Conservation (phyloP, 2,329 filamentous ascomycete genomes). For the Spiromastix sp. region DNA sequence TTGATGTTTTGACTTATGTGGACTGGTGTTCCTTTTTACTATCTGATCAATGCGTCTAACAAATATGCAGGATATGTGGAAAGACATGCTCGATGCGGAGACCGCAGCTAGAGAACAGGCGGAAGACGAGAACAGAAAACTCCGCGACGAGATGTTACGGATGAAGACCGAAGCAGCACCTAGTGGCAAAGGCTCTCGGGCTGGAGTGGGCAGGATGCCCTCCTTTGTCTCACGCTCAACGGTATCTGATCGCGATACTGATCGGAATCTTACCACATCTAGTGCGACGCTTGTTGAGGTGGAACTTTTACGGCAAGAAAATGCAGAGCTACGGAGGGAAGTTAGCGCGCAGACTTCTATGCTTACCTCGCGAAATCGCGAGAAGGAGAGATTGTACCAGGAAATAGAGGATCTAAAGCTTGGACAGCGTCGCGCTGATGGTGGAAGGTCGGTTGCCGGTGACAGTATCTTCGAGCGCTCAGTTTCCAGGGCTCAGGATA, state of each 20-base stretch:
- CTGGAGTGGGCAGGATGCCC: constrained; percentile 19
- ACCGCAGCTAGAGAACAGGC: constrained; percentile 79
- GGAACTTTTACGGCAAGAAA: constrained; percentile 79
- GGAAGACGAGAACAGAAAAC: constrained; percentile 74
- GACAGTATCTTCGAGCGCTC: constrained; percentile 94
- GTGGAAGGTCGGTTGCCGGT: constrained; percentile 51
- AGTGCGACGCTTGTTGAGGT: constrained; percentile 69
- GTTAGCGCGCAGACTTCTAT: constrained; percentile 95
- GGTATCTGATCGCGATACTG: constrained; percentile 24
- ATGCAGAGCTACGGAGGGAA: constrained; percentile 81
- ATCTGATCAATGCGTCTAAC: no score
- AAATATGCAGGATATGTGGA: constrained; percentile 94
- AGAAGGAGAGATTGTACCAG: constrained; percentile 89
- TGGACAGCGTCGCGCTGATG: constrained; percentile 61
- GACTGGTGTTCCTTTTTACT: no score
- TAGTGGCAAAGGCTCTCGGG: constrained; percentile 19
- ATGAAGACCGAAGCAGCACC: constrained; percentile 31
- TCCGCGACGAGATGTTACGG: constrained; percentile 75
- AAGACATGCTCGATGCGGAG: constrained; percentile 87
- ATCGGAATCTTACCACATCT: constrained; percentile 41
- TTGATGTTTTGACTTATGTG: no score
- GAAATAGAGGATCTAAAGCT: constrained; percentile 97
- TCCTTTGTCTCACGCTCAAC: constrained; percentile 30
- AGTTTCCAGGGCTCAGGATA: constrained; percentile 68
- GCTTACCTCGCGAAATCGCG: constrained; percentile 88